Conservation (phyloP, 106 monocot species). For the Dioscorea alata region DNA sequence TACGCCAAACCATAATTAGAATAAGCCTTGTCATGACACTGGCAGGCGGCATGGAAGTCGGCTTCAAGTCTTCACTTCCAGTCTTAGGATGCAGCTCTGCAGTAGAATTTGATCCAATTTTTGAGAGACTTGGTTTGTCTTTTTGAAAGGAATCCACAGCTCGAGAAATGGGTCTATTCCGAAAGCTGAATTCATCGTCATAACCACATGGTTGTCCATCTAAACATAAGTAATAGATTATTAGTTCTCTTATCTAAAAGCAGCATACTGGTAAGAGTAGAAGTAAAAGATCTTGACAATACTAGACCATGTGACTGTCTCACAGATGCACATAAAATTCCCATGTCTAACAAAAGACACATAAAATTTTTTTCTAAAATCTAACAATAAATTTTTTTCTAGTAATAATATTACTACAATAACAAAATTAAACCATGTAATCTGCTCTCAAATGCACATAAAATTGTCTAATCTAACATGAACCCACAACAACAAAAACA, state of each 20-base stretch:
- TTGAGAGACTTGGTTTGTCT: conserved; percentile 12
- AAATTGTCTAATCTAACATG: no score
- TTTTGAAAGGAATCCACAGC: background rate
- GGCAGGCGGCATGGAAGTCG: conserved; percentile 7
- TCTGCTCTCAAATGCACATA: no score
- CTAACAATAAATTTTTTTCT: no score
- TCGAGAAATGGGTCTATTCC: conserved; percentile 10
- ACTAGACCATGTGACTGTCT: no score
- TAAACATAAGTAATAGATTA: background rate
- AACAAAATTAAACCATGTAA: no score
- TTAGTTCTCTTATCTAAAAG: background rate
- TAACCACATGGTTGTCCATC: background rate
- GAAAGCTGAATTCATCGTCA: conserved; percentile 32
- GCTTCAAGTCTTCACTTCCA: conserved; percentile 2
- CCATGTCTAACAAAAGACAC: no score
- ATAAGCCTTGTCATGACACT: conserved; percentile 52
- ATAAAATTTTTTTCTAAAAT: no score
- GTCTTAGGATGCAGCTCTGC: conserved; percentile 21
- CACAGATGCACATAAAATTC: no score
- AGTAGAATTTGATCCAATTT: conserved; percentile 28
- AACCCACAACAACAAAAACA: no score
- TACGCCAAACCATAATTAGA: conserved; percentile 52
- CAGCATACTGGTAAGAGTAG: no score
- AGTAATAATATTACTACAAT: no score
- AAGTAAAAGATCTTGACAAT: no score